Conservation (phyloP, 1,139 yeast species). For the Lodderomyces parapsilosis region DNA sequence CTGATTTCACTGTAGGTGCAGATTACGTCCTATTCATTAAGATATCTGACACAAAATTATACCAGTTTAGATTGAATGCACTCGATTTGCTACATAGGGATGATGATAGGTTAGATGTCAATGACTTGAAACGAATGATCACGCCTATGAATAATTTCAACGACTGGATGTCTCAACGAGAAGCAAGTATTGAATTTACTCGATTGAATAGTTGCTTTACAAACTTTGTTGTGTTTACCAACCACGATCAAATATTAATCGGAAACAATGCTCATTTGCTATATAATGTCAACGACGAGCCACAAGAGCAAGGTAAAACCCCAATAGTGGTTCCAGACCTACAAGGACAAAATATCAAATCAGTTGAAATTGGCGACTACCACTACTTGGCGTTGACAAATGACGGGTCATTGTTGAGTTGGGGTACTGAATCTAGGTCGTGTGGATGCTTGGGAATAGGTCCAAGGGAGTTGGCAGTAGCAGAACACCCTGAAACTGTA, state of each 20-base stretch:
- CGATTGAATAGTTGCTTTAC: conserved; percentile 31
- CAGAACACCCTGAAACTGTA: conserved; percentile 6
- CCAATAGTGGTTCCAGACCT: conserved; percentile 35
- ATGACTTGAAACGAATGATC: conserved; percentile 12
- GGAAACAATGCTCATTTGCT: conserved; percentile 13
- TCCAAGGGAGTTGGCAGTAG: conserved; percentile 22
- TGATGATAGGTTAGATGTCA: conserved; percentile 4
- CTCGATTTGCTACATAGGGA: conserved; percentile 12
- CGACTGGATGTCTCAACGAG: conserved; percentile 25
- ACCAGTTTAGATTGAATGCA: conserved; percentile 36
- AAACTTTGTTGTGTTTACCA: conserved; percentile 31
- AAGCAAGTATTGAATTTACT: conserved; percentile 11
- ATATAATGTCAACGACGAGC: conserved; percentile 29
- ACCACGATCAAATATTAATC: conserved; percentile 20
- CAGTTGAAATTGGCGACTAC: conserved; percentile 69
- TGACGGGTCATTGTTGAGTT: conserved; percentile 59
- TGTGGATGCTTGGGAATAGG: conserved; percentile 80
- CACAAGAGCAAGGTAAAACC: conserved; percentile 10
- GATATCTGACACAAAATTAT: conserved; percentile 41
- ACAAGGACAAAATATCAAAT: conserved; percentile 47
- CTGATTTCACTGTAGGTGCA: conserved; percentile 60
- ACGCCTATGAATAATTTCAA: conserved; percentile 22
- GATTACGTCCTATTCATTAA: conserved; percentile 52
- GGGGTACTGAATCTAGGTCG: conserved; percentile 65
- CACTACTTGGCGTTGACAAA: conserved; percentile 64